Base-by-base conservation (phyloP, 768 basidiomycete genomes). In the Russula sp. region DNA sequence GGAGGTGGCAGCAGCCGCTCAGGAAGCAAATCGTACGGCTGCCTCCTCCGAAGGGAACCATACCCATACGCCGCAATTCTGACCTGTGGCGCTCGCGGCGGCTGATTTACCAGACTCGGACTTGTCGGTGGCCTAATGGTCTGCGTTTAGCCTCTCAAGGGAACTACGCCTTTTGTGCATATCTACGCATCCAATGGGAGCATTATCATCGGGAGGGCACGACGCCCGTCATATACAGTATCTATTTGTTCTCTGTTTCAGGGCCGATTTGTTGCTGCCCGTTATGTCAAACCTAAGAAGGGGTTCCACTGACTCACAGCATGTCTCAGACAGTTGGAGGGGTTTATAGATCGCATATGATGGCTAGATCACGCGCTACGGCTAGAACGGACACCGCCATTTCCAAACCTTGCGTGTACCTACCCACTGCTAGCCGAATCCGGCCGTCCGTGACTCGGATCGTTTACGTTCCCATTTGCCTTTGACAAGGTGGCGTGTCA, bases 331-430 rank as follows among this genome's bases (percentile, higher is more conserved):
- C 57, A 58, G 49, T 40, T 44, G 59, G 36, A 40, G 51, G 59
- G 51, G 59, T 20, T 7, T 5, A 34, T 60, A 60, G 42, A 65
- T 61, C 64, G 59, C 59, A 36, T 61, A 61, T 49, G 36, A 44
- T 56, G 55, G 40, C 49, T 52, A 61, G 64, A 65, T 61, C 64
- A 65, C 64, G 64, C 64, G 64, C 64, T 61, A 65, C 64, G 64
- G 60, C 59, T 61, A 61, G 64, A 57, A 46, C 59, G 50, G 64
- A 65, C 55, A 57, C 64, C 54, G 55, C 64, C 60, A 44, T 61
- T 58, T 57, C 60, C 64, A 61, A 65, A 65, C 55, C 54, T 61
- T 61, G 53, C 49, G 22, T 44, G 54, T 65, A 44, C 64, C 64
- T 65, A 30, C 59, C 20, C 26, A 61, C 59, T 44, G 48, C 64